Evolutionary conservation across 1,284 basidiomycete species (phyloP).

Genomic region (Prillingera fragicola): DNA sequence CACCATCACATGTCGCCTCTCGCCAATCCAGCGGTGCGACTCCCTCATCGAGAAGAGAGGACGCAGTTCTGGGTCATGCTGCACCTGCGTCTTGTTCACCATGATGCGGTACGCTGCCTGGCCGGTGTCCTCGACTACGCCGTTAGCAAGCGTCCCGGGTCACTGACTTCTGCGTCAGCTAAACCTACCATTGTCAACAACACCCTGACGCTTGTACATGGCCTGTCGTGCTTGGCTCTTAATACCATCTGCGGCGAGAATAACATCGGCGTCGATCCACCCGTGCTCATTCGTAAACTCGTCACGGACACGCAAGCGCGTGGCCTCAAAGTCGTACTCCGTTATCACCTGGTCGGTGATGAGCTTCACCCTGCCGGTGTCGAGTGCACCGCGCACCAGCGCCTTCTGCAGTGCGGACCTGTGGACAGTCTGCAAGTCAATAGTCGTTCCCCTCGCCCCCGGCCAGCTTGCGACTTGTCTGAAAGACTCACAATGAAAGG

Average conservation of each 20-base stretch:
- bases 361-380: constrained; percentile 30
- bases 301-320: constrained; percentile 22
- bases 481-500: constrained; percentile 26
- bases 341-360: constrained; percentile 29
- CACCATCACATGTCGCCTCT: constrained; percentile 44
- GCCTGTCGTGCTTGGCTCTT: constrained; percentile 36
- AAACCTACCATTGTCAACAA: constrained; percentile 29
- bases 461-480: too few relatives aligned
- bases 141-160: too few relatives aligned
- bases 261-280: constrained; percentile 43
- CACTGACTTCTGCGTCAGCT: too few relatives aligned
- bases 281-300: constrained; percentile 16
- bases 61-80: constrained; percentile 43
- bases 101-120: constrained; percentile 49
- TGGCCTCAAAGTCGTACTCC: constrained; percentile 35
- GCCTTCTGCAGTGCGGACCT: constrained; percentile 39
- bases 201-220: constrained; percentile 37
- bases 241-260: constrained; percentile 46
- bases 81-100: constrained; percentile 34
- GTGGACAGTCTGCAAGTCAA: constrained; percentile 29
- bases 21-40: constrained; percentile 46
- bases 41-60: constrained; percentile 38
- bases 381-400: constrained; percentile 29
- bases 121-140: constrained; percentile 44
- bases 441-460: not conserved